Evolutionary conservation across 257 asterid genomes (phyloP).

Genomic region (Ophiorrhiza pumila): DNA sequence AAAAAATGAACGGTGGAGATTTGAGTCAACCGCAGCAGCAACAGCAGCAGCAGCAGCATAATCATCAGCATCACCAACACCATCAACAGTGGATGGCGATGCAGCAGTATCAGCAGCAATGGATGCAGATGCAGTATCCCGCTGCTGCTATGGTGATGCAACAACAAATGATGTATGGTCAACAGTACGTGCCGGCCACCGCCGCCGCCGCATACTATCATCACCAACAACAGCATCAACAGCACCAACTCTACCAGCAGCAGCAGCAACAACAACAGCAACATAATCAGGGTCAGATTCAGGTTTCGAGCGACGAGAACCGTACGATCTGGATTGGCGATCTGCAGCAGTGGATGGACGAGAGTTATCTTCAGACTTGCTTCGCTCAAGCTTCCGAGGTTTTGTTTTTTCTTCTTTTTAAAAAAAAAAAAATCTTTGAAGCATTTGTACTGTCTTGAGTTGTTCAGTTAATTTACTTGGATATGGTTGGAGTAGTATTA

Average conservation of each 20-base stretch:
- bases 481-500: not conserved
- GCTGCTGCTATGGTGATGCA: slow-evolving; percentile 67
- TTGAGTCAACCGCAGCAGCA: slow-evolving; percentile 57
- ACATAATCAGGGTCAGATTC: slow-evolving; percentile 59
- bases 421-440: too few relatives aligned
- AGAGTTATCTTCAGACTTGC: slow-evolving; percentile 71
- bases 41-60: slow-evolving; percentile 31
- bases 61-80: slow-evolving; percentile 61
- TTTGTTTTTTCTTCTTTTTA: slow-evolving; percentile 3
- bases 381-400: slow-evolving; percentile 82
- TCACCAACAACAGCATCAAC: slow-evolving; percentile 54
- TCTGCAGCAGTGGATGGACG: slow-evolving; percentile 99
- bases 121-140: slow-evolving; percentile 97
- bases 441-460: not conserved
- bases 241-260: slow-evolving; percentile 40
- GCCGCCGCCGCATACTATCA: slow-evolving; percentile 72
- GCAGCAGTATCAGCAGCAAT: slow-evolving; percentile 96
- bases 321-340: slow-evolving; percentile 98
- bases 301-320: slow-evolving; percentile 68
- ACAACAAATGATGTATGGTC: slow-evolving; percentile 81
- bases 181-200: slow-evolving; percentile 80
- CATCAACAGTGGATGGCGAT: slow-evolving; percentile 88
- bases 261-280: slow-evolving; percentile 33
- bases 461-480: not conserved
- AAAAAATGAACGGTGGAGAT: slow-evolving; percentile 74